Evolutionary conservation across 257 asterid genomes (phyloP).

Genomic region (Solanum bulbocastanum): DNA sequence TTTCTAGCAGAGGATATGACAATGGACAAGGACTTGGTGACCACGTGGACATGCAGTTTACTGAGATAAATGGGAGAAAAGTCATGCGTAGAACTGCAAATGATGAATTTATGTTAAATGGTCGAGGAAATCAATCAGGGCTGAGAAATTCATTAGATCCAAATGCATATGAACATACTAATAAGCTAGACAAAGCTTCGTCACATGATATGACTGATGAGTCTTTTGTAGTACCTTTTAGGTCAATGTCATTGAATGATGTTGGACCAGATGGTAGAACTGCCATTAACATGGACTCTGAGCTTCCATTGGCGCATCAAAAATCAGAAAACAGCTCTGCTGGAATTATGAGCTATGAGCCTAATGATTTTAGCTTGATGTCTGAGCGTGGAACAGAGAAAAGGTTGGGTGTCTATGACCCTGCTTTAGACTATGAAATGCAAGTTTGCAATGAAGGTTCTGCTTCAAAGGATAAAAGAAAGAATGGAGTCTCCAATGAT

Average conservation of each 20-base stretch:
- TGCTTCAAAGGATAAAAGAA: conserved; percentile 25
- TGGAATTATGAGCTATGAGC: conserved; percentile 53
- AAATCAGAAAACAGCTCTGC: conserved; percentile 29
- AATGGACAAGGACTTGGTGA: conserved; percentile 22
- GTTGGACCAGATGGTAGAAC: conserved; percentile 40
- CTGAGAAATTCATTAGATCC: conserved; percentile 43
- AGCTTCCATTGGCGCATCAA: conserved; percentile 43
- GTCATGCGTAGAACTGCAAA: conserved; percentile 27
- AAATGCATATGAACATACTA: conserved; percentile 28
- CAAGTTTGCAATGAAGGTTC: conserved; percentile 44
- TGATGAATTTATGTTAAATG: conserved; percentile 56
- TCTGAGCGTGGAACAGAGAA: conserved; percentile 65
- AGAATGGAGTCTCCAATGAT: conserved; percentile 21
- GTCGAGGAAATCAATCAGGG: conserved; percentile 29
- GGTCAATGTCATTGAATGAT: conserved; percentile 59
- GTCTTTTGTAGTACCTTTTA: conserved; percentile 60
- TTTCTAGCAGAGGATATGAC: conserved; percentile 28
- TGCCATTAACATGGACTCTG: conserved; percentile 64
- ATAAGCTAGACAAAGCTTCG: conserved; percentile 30
- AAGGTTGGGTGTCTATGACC: conserved; percentile 47
- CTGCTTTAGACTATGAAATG: conserved; percentile 72
- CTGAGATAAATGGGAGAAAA: conserved; percentile 51
- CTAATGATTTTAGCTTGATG: conserved; percentile 75
- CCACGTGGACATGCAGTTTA: conserved; percentile 33
- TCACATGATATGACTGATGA: conserved; percentile 58